These are phyloP conservation scores for Penicillium polonicum DNA, from an alignment of 2,329 filamentous ascomycete species.

Conservation along the genomic window DNA sequence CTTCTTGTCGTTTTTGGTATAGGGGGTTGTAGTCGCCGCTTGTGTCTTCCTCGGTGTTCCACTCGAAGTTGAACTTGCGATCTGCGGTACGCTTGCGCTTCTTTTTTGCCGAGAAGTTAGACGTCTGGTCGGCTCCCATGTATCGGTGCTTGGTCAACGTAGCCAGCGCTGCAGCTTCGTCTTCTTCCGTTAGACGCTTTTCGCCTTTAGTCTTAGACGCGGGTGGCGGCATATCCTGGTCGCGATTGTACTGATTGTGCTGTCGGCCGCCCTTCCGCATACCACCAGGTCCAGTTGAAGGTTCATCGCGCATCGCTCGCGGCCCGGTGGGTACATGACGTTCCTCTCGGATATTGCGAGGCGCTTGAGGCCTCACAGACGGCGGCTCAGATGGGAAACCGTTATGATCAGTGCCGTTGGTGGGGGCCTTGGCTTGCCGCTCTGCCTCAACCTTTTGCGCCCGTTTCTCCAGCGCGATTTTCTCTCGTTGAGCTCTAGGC, in stretches of 20 bases:
- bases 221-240: slow-evolving; percentile 53
- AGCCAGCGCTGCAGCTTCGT: slow-evolving; percentile 66
- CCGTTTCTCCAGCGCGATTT: slow-evolving; percentile 73
- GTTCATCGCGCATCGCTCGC: slow-evolving; percentile 60
- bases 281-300: slow-evolving; percentile 51
- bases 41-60: slow-evolving; percentile 94
- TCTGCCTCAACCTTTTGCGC: slow-evolving; percentile 68
- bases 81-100: slow-evolving; percentile 90
- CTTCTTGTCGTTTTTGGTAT: slow-evolving; percentile 66
- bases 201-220: slow-evolving; percentile 44
- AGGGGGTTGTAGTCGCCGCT: slow-evolving; percentile 78
- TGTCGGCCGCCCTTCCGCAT: slow-evolving; percentile 38
- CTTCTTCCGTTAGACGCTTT: slow-evolving; percentile 50
- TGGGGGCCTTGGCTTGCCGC: slow-evolving; percentile 47
- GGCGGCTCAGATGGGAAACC: slow-evolving; percentile 18
- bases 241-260: slow-evolving; percentile 14
- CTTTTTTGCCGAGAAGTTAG: slow-evolving; percentile 91
- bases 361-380: slow-evolving; percentile 16
- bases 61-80: slow-evolving; percentile 98
- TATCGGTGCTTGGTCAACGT: slow-evolving; percentile 76
- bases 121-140: slow-evolving; percentile 87
- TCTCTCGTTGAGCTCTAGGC: slow-evolving; percentile 77
- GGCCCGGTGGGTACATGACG: slow-evolving; percentile 64
- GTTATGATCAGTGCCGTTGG: slow-evolving; percentile 29
- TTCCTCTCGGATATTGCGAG: slow-evolving; percentile 20